Percentiles rank a stretch among this genome's conserved stretches.
Evolutionary conservation across 2,329 filamentous ascomycete genomes (phyloP).

Genomic region (Paramyrothecium roridum): DNA sequence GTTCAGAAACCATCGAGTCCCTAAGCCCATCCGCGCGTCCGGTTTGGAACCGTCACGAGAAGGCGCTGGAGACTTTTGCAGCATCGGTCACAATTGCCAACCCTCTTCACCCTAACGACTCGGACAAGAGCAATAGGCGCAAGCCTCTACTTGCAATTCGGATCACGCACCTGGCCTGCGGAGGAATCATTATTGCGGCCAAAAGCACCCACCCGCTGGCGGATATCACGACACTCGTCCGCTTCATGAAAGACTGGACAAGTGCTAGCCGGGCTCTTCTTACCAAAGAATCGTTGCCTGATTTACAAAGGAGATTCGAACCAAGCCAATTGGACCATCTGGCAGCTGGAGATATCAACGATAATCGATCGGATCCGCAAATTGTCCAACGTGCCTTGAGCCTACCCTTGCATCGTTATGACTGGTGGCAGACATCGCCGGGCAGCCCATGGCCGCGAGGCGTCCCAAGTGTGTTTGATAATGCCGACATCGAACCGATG

Average conservation of each 20-base stretch:
- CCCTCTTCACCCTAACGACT: neutral
- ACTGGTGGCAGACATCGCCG: constrained; percentile 15
- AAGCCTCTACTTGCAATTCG: constrained; percentile 14
- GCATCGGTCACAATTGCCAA: constrained; percentile 1
- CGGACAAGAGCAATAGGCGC: neutral
- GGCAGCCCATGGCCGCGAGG: constrained; percentile 10
- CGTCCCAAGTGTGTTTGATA: constrained; percentile 6
- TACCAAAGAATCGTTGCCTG: rapidly evolving
- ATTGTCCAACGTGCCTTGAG: constrained; percentile 5
- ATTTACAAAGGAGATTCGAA: neutral
- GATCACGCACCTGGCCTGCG: constrained; percentile 14
- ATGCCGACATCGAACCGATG: neutral
- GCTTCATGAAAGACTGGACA: constrained; percentile 18
- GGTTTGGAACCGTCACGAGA: constrained; percentile 9
- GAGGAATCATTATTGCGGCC: constrained; percentile 12
- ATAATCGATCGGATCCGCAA: constrained; percentile 1
- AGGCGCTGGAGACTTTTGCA: constrained; percentile 7
- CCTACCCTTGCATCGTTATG: constrained; percentile 17
- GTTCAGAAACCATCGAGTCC: constrained; percentile 5
- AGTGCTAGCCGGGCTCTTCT: constrained; percentile 1
- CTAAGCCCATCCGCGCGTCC: constrained; percentile 8
- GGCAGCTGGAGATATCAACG: constrained; percentile 14
- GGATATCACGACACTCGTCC: constrained; percentile 14
- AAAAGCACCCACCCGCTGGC: constrained; percentile 18
- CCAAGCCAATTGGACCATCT: constrained; percentile 10